Conservation (phyloP, 2,329 filamentous ascomycete species). For the Calonectria leucothoes region DNA sequence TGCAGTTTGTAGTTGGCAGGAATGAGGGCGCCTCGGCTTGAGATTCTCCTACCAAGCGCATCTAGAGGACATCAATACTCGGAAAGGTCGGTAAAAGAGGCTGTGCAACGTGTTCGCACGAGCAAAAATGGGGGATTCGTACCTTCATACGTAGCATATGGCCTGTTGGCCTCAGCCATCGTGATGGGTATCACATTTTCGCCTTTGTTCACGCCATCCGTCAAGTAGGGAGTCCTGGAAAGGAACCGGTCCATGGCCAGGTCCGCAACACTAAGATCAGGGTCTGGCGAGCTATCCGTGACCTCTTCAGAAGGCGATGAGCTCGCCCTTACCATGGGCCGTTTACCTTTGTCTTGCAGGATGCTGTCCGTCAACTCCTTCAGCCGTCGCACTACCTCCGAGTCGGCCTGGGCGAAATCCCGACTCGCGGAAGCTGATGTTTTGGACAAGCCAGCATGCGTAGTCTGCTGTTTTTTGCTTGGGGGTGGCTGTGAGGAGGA, state of each 20-base stretch:
- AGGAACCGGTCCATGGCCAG: not conserved
- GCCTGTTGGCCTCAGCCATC: slow-evolving; percentile 28
- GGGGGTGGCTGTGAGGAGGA: not conserved
- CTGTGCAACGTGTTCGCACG: not conserved
- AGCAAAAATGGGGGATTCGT: not conserved
- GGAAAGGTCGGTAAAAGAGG: not conserved
- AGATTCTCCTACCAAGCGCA: slow-evolving; percentile 6
- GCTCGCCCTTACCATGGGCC: not conserved
- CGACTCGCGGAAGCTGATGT: slow-evolving; percentile 23
- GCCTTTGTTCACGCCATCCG: not conserved
- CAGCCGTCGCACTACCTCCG: slow-evolving; percentile 24
- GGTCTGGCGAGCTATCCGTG: not conserved
- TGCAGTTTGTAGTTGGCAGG: slow-evolving; percentile 47
- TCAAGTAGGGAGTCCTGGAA: not conserved
- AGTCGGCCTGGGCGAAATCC: no score
- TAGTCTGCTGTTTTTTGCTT: slow-evolving; percentile 4
- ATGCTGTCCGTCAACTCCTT: slow-evolving; percentile 8
- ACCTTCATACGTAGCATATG: slow-evolving; percentile 33
- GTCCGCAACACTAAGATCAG: not conserved
- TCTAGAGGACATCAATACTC: slow-evolving; percentile 28
- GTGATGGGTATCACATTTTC: slow-evolving; percentile 25
- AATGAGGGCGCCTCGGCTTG: slow-evolving; percentile 45
- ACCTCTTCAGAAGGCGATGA: not conserved
- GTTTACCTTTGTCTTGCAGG: not conserved
- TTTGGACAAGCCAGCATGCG: not conserved